Base-by-base conservation (phyloP, 768 basidiomycete species). In the Tulasnella sp. region DNA sequence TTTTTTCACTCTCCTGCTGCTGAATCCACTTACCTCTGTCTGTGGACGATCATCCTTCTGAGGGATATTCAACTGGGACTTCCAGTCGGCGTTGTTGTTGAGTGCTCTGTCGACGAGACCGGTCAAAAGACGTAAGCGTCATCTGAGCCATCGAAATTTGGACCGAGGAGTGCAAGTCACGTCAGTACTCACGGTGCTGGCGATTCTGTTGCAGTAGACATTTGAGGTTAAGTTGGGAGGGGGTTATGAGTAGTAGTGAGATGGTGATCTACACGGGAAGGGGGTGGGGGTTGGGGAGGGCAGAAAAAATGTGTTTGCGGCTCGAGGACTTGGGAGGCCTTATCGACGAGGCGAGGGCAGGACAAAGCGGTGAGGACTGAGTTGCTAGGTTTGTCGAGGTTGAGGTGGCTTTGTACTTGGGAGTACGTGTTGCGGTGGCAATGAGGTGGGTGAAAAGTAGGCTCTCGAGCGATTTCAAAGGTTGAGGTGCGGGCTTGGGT, bases 31-130 rank as follows among this genome's bases (percentile, higher is more conserved):
- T 42, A 88, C 88, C 87, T 97, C 96, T 40, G 97, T 99, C 85
- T 99, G 97, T 9, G 97, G 97, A 77, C 97, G 91, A 80, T 88
- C 83, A 87, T 99, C 97, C 90, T 94, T 96, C 88, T 92, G 92
- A 85, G 95, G 96, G 79, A 92, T 90, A 71, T 92, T 91, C 81
- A 98, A 92, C 81, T 91, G 89, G 58, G 88, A 84, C 86, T 93
- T 95, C 94, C 95, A 98, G 80, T 80, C 80, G 21, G 21, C 39
- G 44, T 74, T 75, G 78, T 52, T 21, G 52, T 5, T n/a, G 52
- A 8, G 52, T 3, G 24, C 52, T 52, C 52, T 52, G 24, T 52
- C 6, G 21, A 1, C 52, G 52, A 0, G 52, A 52, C 14, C 24
- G 52, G n/a, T 24, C 24, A 68, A 68, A 68, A 68, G 62, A 68